These are phyloP conservation scores for Leccinum boreale DNA, from an alignment of 768 basidiomycete genomes.

Conservation along the genomic window DNA sequence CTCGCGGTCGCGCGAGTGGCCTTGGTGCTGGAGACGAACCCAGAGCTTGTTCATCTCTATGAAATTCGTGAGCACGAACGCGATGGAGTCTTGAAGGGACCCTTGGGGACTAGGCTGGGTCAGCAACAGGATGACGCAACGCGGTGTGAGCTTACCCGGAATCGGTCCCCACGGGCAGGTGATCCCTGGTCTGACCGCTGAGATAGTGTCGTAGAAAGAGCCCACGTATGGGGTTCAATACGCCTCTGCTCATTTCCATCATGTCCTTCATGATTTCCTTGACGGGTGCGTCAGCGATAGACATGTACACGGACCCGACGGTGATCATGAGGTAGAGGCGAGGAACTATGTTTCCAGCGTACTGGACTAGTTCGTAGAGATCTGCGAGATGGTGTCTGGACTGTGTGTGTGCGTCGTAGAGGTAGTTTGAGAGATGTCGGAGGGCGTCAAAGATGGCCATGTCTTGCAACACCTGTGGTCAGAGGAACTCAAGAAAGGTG, in stretches of 20 bases:
- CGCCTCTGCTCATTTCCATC: slow-evolving; percentile 99
- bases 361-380: slow-evolving; percentile 99
- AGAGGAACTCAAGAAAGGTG: not conserved
- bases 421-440: slow-evolving; percentile 91
- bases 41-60: slow-evolving; percentile 99
- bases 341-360: slow-evolving; percentile 94
- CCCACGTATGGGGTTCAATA: slow-evolving; percentile 95
- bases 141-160: slow-evolving; percentile 55
- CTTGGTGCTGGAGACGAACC: slow-evolving; percentile 98
- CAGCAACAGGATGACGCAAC: not conserved
- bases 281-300: slow-evolving; percentile 92
- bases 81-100: slow-evolving; percentile 91
- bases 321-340: slow-evolving; percentile 98
- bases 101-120: slow-evolving; percentile 65
- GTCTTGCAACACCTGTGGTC: slow-evolving; percentile 46
- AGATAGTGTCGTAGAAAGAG: slow-evolving; percentile 95
- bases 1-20: slow-evolving; percentile 94
- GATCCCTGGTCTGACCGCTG: slow-evolving; percentile 93
- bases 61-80: slow-evolving; percentile 96
- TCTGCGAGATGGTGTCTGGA: slow-evolving; percentile 95
- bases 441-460: slow-evolving; percentile 99
- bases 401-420: slow-evolving; percentile 92
- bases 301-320: slow-evolving; percentile 99
- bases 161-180: slow-evolving; percentile 80
- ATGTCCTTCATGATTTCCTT: slow-evolving; percentile 99